These are phyloP conservation scores for Pedinophyceae sp. DNA, from an alignment of 139 green algal species.

Conservation along the genomic window DNA sequence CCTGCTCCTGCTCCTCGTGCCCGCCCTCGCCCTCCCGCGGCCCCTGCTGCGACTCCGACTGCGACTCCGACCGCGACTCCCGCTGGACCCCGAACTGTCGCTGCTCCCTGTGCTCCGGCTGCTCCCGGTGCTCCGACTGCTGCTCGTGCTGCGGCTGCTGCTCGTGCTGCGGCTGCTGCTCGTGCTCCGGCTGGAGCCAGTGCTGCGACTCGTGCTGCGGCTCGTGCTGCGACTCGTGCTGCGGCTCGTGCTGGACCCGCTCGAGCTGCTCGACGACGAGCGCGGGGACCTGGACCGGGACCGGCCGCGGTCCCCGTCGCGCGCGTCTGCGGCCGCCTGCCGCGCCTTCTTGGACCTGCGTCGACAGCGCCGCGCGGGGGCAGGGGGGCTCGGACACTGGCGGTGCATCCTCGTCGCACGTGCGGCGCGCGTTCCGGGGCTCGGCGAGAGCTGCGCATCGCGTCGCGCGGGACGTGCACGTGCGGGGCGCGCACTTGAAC, in stretches of 20 bases:
- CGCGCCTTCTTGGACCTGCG: constrained; percentile 27
- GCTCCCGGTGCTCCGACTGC: neutral
- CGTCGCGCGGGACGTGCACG: neutral
- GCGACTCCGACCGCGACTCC: neutral
- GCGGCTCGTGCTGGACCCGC: constrained; percentile 2
- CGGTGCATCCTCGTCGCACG: neutral
- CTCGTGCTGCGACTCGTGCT: constrained; percentile 7
- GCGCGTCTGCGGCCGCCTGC: constrained; percentile 30
- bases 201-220: constrained; percentile 9
- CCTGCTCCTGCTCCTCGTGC: constrained; percentile 10
- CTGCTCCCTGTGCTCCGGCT: neutral
- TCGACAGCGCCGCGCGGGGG: constrained; percentile 2
- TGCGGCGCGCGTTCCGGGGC: neutral
- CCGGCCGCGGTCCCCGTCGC: neutral
- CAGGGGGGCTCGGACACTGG: neutral
- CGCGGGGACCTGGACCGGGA: too few relatives aligned
- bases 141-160: constrained; percentile 1
- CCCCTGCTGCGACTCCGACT: constrained; percentile 6
- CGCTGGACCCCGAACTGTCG: neutral
- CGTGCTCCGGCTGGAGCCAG: constrained; percentile 9
- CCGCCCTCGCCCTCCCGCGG: constrained; percentile 1
- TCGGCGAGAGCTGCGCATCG: too few relatives aligned
- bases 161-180: constrained; percentile 7
- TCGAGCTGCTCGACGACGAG: too few relatives aligned
- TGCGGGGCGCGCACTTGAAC: neutral